A percentile compares a stretch with the other conserved stretches of the same genome.
These are phyloP conservation scores for Dacryopinax spathularia DNA, from an alignment of 768 basidiomycete genomes.

Conservation along the genomic window DNA sequence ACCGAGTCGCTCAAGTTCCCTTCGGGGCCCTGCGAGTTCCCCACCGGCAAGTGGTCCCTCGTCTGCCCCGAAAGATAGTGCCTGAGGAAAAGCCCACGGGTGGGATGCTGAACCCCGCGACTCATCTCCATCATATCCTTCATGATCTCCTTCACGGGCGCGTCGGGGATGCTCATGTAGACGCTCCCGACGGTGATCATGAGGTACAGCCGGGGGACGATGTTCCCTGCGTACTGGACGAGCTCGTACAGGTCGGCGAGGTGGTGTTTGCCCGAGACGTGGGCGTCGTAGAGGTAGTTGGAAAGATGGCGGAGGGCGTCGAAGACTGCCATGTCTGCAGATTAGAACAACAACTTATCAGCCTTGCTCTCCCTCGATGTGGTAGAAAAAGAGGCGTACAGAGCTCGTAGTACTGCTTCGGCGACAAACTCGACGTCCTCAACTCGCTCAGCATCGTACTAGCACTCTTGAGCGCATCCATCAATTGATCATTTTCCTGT, in stretches of 20 bases:
- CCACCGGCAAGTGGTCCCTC: slow-evolving; percentile 86
- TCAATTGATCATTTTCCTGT: slow-evolving; percentile 88
- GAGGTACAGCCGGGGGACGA: slow-evolving; percentile 84
- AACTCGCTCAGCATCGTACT: slow-evolving; percentile 96
- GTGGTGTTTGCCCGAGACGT: slow-evolving; percentile 80
- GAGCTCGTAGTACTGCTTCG: slow-evolving; percentile 97
- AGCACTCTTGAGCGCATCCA: slow-evolving; percentile 96
- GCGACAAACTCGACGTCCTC: slow-evolving; percentile 79
- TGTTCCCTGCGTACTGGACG: slow-evolving; percentile 98
- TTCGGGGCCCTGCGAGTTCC: slow-evolving; percentile 57
- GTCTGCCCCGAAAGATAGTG: slow-evolving; percentile 98
- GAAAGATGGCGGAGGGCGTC: slow-evolving; percentile 90
- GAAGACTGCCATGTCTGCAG: slow-evolving; percentile 94
- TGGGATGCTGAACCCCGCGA: slow-evolving; percentile 91
- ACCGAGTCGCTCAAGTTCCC: slow-evolving; percentile 94
- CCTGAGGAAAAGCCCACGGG: slow-evolving; percentile 83
- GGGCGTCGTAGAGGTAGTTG: slow-evolving; percentile 93
- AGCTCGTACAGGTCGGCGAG: slow-evolving; percentile 97
- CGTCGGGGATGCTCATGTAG: slow-evolving; percentile 96
- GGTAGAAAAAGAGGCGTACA: slow-evolving; percentile 37
- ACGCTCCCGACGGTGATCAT: slow-evolving; percentile 99
- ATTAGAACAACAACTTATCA: not conserved
- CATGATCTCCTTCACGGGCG: slow-evolving; percentile 98
- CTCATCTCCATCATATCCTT: slow-evolving; percentile 99
- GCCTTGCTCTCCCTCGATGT: not conserved